Conservation (phyloP, 352 stramenopile genomes). For the Albugo laibachii region DNA sequence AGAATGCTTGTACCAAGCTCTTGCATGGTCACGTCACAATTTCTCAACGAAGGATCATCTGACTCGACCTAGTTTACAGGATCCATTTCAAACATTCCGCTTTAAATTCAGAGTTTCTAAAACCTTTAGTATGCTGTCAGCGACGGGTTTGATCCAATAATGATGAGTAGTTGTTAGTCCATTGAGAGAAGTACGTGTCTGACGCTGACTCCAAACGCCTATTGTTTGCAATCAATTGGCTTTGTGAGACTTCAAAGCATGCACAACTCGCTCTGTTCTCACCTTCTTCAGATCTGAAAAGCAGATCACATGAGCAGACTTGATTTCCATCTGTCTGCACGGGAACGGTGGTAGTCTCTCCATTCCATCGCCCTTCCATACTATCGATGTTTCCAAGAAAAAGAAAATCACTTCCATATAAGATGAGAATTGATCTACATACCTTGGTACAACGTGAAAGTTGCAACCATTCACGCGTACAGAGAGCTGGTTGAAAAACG, state of each 20-base stretch:
- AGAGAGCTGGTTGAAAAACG: conserved; percentile 78
- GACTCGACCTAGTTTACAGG: conserved; percentile 34
- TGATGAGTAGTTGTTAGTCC: conserved; percentile 72
- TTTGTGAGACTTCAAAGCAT: too few species aligned
- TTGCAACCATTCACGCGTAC: conserved; percentile 71
- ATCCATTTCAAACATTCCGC: neutral
- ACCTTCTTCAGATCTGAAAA: conserved; percentile 69
- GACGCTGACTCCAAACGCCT: conserved; percentile 69
- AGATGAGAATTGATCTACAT: neutral
- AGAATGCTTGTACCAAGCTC: conserved; percentile 66
- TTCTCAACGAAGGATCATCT: conserved; percentile 53
- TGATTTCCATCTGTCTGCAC: conserved; percentile 57
- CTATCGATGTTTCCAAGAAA: conserved; percentile 8
- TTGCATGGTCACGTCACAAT: conserved; percentile 74
- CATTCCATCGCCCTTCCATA: conserved; percentile 76
- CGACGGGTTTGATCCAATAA: conserved; percentile 77
- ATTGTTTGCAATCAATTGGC: neutral
- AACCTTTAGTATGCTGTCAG: conserved; percentile 69
- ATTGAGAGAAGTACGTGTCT: conserved; percentile 71
- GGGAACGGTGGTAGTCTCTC: conserved; percentile 52
- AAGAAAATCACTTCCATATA: neutral
- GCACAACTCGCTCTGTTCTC: neutral
- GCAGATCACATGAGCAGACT: conserved; percentile 71
- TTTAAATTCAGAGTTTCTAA: neutral
- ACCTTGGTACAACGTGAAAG: conserved; percentile 61